Evolutionary conservation across 2,329 filamentous ascomycete genomes (phyloP).

Genomic region (Botryotinia globosa): DNA sequence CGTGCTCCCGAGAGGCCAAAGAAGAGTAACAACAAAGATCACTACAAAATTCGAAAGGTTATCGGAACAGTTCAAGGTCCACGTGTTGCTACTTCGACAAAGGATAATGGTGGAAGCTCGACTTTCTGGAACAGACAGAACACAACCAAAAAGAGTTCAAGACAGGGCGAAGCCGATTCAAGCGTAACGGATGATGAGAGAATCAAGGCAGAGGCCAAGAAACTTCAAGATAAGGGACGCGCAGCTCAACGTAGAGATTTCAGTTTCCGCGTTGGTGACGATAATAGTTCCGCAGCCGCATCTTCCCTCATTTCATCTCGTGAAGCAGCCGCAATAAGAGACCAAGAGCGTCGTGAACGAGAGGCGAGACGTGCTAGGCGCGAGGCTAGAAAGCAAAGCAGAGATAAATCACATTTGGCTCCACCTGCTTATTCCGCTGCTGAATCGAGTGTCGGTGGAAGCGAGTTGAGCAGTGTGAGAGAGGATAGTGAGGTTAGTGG

Average conservation of each 20-base stretch:
- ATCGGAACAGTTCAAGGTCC: slow-evolving; percentile 22
- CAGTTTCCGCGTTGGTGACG: slow-evolving; percentile 37
- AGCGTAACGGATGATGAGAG: slow-evolving; percentile 42
- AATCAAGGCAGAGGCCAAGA: slow-evolving; percentile 54
- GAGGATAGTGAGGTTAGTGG: slow-evolving; percentile 29
- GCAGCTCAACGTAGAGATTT: slow-evolving; percentile 39
- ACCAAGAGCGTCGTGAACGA: slow-evolving; percentile 21
- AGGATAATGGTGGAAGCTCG: slow-evolving; percentile 2
- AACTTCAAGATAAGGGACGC: slow-evolving; percentile 54
- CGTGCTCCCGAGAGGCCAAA: slow-evolving; percentile 46
- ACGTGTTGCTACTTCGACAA: slow-evolving; percentile 18
- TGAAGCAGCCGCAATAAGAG: slow-evolving; percentile 23
- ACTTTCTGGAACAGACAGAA: slow-evolving; percentile 25
- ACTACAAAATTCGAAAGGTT: slow-evolving; percentile 37
- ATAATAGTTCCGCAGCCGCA: slow-evolving; percentile 28
- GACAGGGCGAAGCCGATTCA: slow-evolving; percentile 13
- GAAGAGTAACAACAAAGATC: slow-evolving; percentile 32
- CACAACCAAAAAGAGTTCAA: slow-evolving; percentile 21
- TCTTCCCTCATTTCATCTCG: slow-evolving; percentile 10
- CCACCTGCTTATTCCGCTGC: slow-evolving; percentile 14
- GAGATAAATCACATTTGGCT: slow-evolving; percentile 23
- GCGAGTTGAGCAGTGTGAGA: slow-evolving; percentile 25
- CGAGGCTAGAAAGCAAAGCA: slow-evolving; percentile 28
- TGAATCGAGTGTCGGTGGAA: slow-evolving; percentile 11
- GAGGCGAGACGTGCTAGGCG: slow-evolving; percentile 23